Evolutionary conservation across 176 grass and related monocot species (phyloP).

Genomic region (Cenchrus purpureus): DNA sequence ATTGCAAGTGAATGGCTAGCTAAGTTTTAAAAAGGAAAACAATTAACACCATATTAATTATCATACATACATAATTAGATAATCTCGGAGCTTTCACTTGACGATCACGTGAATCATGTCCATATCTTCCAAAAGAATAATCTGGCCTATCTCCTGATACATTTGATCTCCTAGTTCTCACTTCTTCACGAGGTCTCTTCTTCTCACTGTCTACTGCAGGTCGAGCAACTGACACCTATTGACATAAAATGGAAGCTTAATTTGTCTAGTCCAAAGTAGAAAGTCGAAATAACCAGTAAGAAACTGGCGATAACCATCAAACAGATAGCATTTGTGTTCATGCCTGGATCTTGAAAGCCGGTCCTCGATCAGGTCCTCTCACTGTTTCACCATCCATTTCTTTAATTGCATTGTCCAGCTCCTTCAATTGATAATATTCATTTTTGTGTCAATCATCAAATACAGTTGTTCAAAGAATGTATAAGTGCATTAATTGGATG

Average conservation of each 20-base stretch:
- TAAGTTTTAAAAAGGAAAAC: constrained; percentile 12
- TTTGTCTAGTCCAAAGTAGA: constrained; percentile 28
- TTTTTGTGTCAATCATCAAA: not conserved
- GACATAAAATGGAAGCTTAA: constrained; percentile 26
- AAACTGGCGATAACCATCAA: constrained; percentile 13
- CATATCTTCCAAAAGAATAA: constrained; percentile 49
- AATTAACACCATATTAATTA: not conserved
- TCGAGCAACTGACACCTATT: constrained; percentile 86
- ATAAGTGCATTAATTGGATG: constrained; percentile 23
- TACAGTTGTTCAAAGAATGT: constrained; percentile 15
- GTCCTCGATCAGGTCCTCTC: constrained; percentile 62
- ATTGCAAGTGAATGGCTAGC: constrained; percentile 17
- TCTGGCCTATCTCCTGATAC: constrained; percentile 43
- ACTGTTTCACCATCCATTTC: constrained; percentile 86
- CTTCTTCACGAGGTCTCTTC: constrained; percentile 63
- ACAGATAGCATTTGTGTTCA: constrained; percentile 36
- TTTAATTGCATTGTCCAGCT: constrained; percentile 67
- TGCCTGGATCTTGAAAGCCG: constrained; percentile 73
- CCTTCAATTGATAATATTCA: constrained; percentile 46
- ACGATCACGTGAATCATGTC: constrained; percentile 52
- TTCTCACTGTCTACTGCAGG: constrained; percentile 59
- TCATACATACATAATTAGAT: constrained; percentile 53
- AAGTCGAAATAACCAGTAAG: constrained; percentile 1
- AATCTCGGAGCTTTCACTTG: constrained; percentile 61
- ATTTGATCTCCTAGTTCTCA: constrained; percentile 48